Percentiles rank a stretch among this genome's conserved stretches.
Conservation (phyloP, 768 basidiomycete genomes). For the Hirschioporus abietinus region DNA sequence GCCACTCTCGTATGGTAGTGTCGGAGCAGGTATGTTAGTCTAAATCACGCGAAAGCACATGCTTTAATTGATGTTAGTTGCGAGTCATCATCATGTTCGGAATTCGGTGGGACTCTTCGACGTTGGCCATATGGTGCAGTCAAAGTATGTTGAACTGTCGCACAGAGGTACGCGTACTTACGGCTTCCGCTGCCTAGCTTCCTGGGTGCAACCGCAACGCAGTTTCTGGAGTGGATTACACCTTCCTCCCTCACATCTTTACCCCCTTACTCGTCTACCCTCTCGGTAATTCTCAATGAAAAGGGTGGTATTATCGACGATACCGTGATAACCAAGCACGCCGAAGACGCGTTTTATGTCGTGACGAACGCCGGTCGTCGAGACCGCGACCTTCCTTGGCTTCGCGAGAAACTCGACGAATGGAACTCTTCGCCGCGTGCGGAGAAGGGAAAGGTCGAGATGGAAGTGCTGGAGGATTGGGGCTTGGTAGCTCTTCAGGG, state of each 20-base stretch:
- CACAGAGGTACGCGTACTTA: background rate
- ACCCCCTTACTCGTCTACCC: slow-evolving; percentile 70
- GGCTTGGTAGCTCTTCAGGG: slow-evolving; percentile 92
- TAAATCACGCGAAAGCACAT: background rate
- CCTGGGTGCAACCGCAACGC: slow-evolving; percentile 68
- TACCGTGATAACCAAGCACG: slow-evolving; percentile 85
- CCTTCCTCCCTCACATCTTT: slow-evolving; percentile 75
- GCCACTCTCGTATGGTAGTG: slow-evolving; percentile 81
- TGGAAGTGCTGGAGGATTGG: slow-evolving; percentile 78
- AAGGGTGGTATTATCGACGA: slow-evolving; percentile 95
- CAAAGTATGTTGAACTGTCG: slow-evolving; percentile 47
- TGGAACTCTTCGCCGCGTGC: slow-evolving; percentile 67
- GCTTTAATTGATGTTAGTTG: slow-evolving; percentile 42
- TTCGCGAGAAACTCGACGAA: slow-evolving; percentile 56
- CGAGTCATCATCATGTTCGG: slow-evolving; percentile 87
- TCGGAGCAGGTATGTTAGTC: slow-evolving; percentile 62
- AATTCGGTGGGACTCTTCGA: slow-evolving; percentile 85
- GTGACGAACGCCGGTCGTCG: slow-evolving; percentile 94
- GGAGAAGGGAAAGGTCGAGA: slow-evolving; percentile 60
- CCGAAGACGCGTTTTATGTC: slow-evolving; percentile 77
- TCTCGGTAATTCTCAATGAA: slow-evolving; percentile 87
- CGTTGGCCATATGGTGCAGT: slow-evolving; percentile 98
- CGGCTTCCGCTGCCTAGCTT: slow-evolving; percentile 44
- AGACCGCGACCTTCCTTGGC: slow-evolving; percentile 76
- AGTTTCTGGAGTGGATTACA: slow-evolving; percentile 85